Evolutionary conservation across 2,329 filamentous ascomycete genomes (phyloP).

Genomic region (Pleomassaria siparia): DNA sequence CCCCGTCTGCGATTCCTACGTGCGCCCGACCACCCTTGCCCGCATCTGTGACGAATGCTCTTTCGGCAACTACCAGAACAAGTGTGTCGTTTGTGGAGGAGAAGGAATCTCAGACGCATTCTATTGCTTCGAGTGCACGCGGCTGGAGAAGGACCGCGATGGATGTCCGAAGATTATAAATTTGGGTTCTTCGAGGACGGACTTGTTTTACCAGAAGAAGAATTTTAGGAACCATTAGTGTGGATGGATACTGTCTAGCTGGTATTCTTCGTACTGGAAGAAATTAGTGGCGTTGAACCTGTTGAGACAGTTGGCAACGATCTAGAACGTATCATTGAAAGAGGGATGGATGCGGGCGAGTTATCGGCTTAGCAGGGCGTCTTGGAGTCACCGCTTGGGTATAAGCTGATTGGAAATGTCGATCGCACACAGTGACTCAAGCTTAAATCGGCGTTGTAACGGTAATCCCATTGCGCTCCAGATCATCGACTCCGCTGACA

Average conservation of each 20-base stretch:
- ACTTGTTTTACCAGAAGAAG: conserved; percentile 81
- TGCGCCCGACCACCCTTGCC: conserved; percentile 93
- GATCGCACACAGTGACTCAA: neutral
- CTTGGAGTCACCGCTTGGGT: neutral
- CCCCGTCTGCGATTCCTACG: conserved; percentile 98
- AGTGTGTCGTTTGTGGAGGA: conserved; percentile 97
- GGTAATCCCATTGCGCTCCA: neutral
- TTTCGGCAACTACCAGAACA: conserved; percentile 99
- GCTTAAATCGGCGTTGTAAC: neutral
- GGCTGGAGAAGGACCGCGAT: conserved; percentile 94
- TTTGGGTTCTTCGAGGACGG: conserved; percentile 89
- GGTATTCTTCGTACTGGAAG: neutral
- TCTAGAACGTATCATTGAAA: neutral
- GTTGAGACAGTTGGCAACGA: neutral
- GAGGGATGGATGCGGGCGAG: neutral
- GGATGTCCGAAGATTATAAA: conserved; percentile 99
- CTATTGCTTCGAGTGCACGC: conserved; percentile 98
- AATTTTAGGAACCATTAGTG: conserved; percentile 61
- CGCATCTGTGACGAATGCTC: conserved; percentile 99
- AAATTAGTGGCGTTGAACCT: neutral
- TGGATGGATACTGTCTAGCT: neutral
- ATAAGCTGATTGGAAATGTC: neutral
- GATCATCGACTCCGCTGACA: neutral
- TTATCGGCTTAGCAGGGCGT: neutral
- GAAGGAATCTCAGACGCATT: conserved; percentile 98